Base-by-base conservation (phyloP, 75 land plant genomes). In the Cunninghamia lanceolata region DNA sequence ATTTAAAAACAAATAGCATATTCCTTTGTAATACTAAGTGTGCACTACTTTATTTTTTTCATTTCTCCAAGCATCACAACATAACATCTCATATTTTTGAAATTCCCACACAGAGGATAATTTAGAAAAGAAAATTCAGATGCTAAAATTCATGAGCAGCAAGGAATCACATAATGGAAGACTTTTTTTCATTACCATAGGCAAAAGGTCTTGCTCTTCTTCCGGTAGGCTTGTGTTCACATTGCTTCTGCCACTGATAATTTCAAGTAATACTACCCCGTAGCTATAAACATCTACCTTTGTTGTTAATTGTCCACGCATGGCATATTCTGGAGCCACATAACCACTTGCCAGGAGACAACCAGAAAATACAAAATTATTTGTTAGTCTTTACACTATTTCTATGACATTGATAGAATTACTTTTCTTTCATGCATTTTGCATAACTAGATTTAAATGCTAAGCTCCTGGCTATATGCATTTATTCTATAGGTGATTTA, bases 311-410 rank as follows among this genome's bases (percentile, higher is more conserved):
- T 84, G 86, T 15, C 87, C 86, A 47, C 54, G 50, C 54, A 86
- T 46, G 36, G 85, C 52, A 86, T 86, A 86, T 86, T 86, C 87
- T 84, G 87, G 87, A 84, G 87, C 85, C 35, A 86, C 19, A 54
- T 86, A 86, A 45, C 87, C 87, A 86, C 87, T 86, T 4, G 39
- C 32, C 8, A 38, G 34, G 38, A 11, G n/a, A 84, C 56, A 84
- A 16, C 16, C 53, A 50, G 16, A 50, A 84, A 54, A 38, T 8
- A 50, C 21, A 63, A 84, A 63, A 80, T 80, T 80, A 80, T n/a
- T 47, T n/a, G 30, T 39, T 78, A 19, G 36, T 40, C 7, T 78
- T 8, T 45, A 45, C 46, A 43, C 82, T 28, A n/a, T 9, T 78
- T 79, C 15, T 43, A 45, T 76, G 17, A 80, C 25, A 25, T 80